These are phyloP conservation scores for Breviolum minutum DNA, from an alignment of 73 alveolate genomes.

Conservation along the genomic window DNA sequence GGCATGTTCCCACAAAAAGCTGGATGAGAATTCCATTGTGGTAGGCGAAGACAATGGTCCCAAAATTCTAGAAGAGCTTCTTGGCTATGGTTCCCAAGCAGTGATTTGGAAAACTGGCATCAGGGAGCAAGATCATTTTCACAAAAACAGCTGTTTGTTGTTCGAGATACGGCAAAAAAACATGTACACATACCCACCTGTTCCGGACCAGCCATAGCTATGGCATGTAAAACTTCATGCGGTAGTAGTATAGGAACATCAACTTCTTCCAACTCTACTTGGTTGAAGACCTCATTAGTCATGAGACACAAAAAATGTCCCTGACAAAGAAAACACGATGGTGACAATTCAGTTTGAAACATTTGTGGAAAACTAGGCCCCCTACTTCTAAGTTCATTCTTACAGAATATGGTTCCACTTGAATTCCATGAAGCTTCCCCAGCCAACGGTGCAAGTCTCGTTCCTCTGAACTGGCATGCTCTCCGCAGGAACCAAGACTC, in stretches of 20 bases:
- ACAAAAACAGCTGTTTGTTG: not conserved
- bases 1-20: not conserved
- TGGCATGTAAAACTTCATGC: slow-evolving; percentile 26
- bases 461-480: not conserved
- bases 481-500: not conserved
- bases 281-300: slow-evolving; percentile 4
- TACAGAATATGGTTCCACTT: not conserved
- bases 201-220: slow-evolving; percentile 19
- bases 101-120: not conserved
- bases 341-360: too few species aligned
- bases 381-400: not conserved
- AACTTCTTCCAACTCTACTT: not conserved
- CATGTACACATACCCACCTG: slow-evolving; percentile 11
- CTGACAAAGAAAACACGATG: too few species aligned
- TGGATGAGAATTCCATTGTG: not conserved
- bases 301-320: too few species aligned
- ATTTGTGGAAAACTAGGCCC: not conserved
- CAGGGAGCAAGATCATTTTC: not conserved
- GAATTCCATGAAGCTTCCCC: not conserved
- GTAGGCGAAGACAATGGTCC: not conserved
- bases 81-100: not conserved
- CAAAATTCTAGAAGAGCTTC: not conserved
- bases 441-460: slow-evolving; percentile 51
- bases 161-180: too few species aligned
- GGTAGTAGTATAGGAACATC: not conserved